Evolutionary conservation across 2,329 filamentous ascomycete species (phyloP), one percentile per base, ranked within the genome.

Genomic region (Claviceps cyperi): DNA sequence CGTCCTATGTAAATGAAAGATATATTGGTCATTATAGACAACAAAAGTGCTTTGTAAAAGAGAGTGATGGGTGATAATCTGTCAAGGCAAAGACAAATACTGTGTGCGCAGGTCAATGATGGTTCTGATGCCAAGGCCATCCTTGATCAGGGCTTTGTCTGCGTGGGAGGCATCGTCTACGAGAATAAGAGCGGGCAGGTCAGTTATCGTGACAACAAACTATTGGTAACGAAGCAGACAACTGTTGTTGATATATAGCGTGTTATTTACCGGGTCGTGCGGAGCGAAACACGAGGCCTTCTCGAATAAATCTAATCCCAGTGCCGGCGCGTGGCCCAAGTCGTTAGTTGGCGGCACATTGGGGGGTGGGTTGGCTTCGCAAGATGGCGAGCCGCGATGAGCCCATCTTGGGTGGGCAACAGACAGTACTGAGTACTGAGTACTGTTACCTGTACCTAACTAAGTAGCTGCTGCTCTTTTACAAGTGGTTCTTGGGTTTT

Each of bases 101-200:
- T 83, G 80, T 54, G 87, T 86, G 50, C 89, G 78, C 11, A 94
- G 70, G 67, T 94, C 89, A 52, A 94, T 76, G 40, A 94, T 77
- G 2, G 81, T 86, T 56, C 74, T 77, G 55, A 94, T 77, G 21
- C 76, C 73, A 56, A 83, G 74, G 35, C 79, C 73, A 7, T 80
- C 66, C 9, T 69, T 65, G 11, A 94, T 72, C 35, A 70, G 67
- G 36, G 70, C 62, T 50, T 77, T 76, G 65, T 94, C 89, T 37
- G 70, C 62, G 19, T 72, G 59, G 0, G 84, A 83, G 37, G 86
- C 85, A 63, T 87, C 80, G 60, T 94, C 87, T 74, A 52, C 17
- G n/a, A 14, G 5, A 6, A 14, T 19, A n/a, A 13, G n/a, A 44
- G 32, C 24, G 15, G 9, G 15, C 43, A 17, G 17, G 19, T 35